Percentiles rank a stretch among this genome's conserved stretches.
phyloP scores from a whole-genome alignment of 257 asterid species.

The Sherardia arvensis region DNA sequence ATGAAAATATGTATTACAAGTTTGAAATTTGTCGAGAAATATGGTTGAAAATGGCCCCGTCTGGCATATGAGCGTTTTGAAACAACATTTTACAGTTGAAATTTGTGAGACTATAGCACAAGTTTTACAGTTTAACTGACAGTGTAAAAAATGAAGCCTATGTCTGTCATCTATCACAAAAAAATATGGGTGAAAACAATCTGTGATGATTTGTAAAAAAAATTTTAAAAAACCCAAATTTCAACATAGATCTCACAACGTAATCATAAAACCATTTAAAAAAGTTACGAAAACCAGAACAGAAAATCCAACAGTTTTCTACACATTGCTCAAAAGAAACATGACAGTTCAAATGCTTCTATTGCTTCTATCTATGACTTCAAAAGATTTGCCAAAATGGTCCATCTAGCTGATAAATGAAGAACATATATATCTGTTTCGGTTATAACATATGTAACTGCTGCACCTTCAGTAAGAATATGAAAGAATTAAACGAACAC shows the following conservation, averaged over 20 bases:
- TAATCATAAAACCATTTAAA: neutral
- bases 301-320: neutral
- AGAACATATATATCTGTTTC: neutral
- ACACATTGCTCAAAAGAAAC: neutral
- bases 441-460: neutral
- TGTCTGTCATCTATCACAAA: no score
- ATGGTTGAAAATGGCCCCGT: no score
- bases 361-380: neutral
- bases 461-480: slow-evolving; percentile 6
- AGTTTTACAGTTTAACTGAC: no score
- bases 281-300: neutral
- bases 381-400: neutral
- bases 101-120: no score
- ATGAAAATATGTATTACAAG: no score
- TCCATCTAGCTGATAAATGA: neutral
- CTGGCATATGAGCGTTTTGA: no score
- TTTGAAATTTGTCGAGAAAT: no score
- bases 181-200: no score
- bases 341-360: neutral
- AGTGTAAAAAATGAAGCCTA: no score
- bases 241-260: no score
- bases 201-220: no score
- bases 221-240: neutral
- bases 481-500: neutral
- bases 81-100: no score